These are phyloP conservation scores for Sherardia arvensis DNA, from an alignment of 257 asterid genomes.

Conservation along the genomic window DNA sequence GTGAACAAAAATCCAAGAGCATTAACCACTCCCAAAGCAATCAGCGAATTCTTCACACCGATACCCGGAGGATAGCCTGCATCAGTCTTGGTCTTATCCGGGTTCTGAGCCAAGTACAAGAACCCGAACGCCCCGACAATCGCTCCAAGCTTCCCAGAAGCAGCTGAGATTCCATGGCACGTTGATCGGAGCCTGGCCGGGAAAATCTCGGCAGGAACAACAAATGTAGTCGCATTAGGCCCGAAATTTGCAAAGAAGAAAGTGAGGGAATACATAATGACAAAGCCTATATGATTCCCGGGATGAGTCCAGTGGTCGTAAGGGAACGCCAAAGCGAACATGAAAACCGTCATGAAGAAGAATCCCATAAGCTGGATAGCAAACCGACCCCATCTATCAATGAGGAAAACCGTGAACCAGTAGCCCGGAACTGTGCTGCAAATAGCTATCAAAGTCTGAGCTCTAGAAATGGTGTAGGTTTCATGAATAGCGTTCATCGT, in stretches of 20 bases:
- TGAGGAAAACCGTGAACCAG: conserved; percentile 49
- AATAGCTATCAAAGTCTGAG: conserved; percentile 51
- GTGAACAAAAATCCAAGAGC: conserved; percentile 37
- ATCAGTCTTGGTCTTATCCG: conserved; percentile 40
- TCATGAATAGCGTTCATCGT: conserved; percentile 41
- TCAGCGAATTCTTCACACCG: conserved; percentile 46
- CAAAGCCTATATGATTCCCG: conserved; percentile 36
- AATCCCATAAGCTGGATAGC: conserved; percentile 43
- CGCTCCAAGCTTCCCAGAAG: conserved; percentile 58
- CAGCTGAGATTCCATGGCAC: conserved; percentile 66
- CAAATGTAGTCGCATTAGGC: conserved; percentile 54
- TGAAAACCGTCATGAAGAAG: conserved; percentile 43
- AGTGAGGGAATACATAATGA: conserved; percentile 37
- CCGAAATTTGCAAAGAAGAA: conserved; percentile 60
- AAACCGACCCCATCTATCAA: conserved; percentile 39
- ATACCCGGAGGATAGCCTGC: conserved; percentile 56
- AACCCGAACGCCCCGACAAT: conserved; percentile 67
- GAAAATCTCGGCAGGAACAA: conserved; percentile 63
- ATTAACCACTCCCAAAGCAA: conserved; percentile 41
- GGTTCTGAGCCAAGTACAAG: conserved; percentile 45
- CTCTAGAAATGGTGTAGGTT: conserved; percentile 38
- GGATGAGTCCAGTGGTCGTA: conserved; percentile 47
- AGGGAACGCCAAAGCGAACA: conserved; percentile 51
- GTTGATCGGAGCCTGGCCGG: conserved; percentile 59
- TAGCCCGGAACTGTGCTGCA: conserved; percentile 62